Evolutionary conservation across 2,329 filamentous ascomycete genomes (phyloP).

Genomic region (Coniella vitis): DNA sequence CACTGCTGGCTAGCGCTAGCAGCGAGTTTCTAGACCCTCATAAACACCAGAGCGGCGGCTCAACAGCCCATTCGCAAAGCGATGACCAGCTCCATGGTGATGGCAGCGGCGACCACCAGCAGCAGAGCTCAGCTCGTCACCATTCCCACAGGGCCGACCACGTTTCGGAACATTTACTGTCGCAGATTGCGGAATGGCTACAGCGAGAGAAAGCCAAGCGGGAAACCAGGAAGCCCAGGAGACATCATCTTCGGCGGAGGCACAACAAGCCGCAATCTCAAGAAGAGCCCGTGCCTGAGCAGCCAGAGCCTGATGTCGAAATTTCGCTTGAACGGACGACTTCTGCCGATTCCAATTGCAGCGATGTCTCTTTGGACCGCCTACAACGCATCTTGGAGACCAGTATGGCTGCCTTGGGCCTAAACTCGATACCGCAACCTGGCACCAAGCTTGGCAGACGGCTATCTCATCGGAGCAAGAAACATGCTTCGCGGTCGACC

Average conservation of each 20-base stretch:
- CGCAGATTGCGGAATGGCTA: conserved; percentile 77
- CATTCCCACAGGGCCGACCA: conserved; percentile 27
- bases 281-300: conserved; percentile 18
- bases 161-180: conserved; percentile 51
- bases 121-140: conserved; percentile 21
- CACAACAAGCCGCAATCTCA: conserved; percentile 30
- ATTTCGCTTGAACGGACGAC: conserved; percentile 31
- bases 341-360: conserved; percentile 60
- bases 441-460: conserved; percentile 36
- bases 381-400: conserved; percentile 75
- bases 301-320: conserved; percentile 15
- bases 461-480: conserved; percentile 33
- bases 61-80: conserved; percentile 22
- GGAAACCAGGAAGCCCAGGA: conserved; percentile 45
- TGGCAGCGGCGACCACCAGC: background rate
- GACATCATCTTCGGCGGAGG: conserved; percentile 35
- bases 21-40: conserved; percentile 24
- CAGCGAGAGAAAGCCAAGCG: conserved; percentile 69
- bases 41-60: conserved; percentile 20
- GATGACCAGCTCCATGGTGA: conserved; percentile 18
- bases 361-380: conserved; percentile 67
- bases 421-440: conserved; percentile 38
- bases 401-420: conserved; percentile 48
- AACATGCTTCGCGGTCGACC: conserved; percentile 31
- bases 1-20: conserved; percentile 32